Evolutionary conservation across 225 moss, liverwort and hornwort species (phyloP).

Genomic region (Rhytidiadelphus loreus): DNA sequence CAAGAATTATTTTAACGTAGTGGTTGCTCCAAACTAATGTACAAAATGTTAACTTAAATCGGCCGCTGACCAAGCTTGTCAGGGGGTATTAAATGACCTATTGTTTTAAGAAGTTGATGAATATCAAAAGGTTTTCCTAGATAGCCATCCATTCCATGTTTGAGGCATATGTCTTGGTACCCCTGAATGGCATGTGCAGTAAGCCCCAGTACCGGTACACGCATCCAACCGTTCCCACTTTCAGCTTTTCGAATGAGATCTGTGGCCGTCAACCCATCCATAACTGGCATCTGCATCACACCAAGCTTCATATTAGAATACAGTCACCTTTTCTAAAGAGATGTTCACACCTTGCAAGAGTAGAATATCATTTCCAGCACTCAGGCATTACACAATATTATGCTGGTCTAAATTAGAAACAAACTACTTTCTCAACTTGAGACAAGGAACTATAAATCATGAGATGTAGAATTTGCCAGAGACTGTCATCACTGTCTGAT

Average conservation of each 20-base stretch:
- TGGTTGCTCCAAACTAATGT: background rate
- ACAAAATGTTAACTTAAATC: background rate
- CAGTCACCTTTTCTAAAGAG: background rate
- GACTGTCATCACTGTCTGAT: background rate
- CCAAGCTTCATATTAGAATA: background rate
- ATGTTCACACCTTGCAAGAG: background rate
- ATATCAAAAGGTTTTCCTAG: constrained; percentile 89
- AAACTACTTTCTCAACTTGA: background rate
- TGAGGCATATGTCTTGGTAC: constrained; percentile 63
- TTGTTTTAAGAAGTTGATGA: constrained; percentile 58
- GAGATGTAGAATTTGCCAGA: background rate
- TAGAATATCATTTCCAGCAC: background rate
- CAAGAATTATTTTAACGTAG: background rate
- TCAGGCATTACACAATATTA: background rate
- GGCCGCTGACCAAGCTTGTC: background rate
- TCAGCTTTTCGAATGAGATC: constrained; percentile 54
- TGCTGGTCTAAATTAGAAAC: background rate
- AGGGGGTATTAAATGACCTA: constrained; percentile 38
- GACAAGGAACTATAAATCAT: background rate
- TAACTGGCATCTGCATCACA: constrained; percentile 64
- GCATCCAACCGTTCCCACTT: constrained; percentile 21
- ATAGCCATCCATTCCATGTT: constrained; percentile 45
- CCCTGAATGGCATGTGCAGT: constrained; percentile 88
- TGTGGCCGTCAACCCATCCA: constrained; percentile 77
- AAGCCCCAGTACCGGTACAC: constrained; percentile 61